These are phyloP conservation scores for Rhododendron williamsianum DNA, from an alignment of 148 eudicot genomes.

Conservation along the genomic window DNA sequence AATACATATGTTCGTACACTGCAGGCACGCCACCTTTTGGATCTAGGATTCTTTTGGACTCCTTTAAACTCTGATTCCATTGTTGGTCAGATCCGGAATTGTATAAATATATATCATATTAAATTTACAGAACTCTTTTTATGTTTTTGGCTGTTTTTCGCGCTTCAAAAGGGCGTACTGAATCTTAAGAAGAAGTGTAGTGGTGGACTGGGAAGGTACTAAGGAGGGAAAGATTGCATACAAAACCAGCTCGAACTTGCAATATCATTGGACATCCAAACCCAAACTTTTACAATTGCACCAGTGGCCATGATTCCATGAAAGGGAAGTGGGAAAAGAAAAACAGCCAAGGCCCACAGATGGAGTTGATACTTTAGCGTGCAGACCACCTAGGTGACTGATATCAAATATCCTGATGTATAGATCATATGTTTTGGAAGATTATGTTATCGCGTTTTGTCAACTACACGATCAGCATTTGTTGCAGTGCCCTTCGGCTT, in stretches of 20 bases:
- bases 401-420: not conserved
- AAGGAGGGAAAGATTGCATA: not conserved
- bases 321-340: not conserved
- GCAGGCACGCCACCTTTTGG: not conserved
- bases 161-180: not conserved
- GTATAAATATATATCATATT: no score
- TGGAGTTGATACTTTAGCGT: not conserved
- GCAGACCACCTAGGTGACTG: not conserved
- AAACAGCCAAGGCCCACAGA: not conserved
- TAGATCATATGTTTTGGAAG: not conserved
- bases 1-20: not conserved
- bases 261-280: not conserved
- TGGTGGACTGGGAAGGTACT: not conserved
- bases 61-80: not conserved
- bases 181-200: not conserved
- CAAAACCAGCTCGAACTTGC: not conserved
- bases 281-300: not conserved
- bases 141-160: not conserved
- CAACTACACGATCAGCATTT: not conserved
- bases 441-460: not conserved
- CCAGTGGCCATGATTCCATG: not conserved
- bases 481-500: not conserved
- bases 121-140: not conserved
- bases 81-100: no score
- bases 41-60: conserved; percentile 1